phyloP scores from a whole-genome alignment of 163 green algal genomes.

The Chlamydomonas reinhardtii region DNA sequence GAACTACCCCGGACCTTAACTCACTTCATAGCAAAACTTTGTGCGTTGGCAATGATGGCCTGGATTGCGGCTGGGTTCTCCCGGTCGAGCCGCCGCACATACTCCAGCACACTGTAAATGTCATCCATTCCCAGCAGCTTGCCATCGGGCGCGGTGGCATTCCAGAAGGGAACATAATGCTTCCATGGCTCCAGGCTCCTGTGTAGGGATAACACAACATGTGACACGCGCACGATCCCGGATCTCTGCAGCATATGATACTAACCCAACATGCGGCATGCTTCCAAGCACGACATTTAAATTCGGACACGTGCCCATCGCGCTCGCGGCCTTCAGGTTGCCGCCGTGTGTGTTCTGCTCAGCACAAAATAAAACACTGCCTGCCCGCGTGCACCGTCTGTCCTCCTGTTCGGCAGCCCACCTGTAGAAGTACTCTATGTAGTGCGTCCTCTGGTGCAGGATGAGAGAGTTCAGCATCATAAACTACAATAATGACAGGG shows the following conservation, averaged over 20 bases:
- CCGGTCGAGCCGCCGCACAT: constrained; percentile 12
- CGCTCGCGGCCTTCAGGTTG: no score
- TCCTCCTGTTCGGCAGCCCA: background rate
- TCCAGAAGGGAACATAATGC: constrained; percentile 43
- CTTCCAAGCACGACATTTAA: no score
- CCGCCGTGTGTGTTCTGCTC: no score
- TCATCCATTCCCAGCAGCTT: constrained; percentile 34
- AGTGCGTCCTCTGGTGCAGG: constrained; percentile 1
- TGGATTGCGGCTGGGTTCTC: background rate
- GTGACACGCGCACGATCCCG: no score
- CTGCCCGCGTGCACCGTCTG: no score
- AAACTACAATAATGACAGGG: background rate
- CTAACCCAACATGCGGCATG: no score
- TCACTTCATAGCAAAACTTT: background rate
- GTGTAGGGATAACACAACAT: background rate
- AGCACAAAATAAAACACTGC: no score
- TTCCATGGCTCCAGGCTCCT: constrained; percentile 6
- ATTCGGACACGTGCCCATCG: no score
- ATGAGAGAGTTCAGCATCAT: constrained; percentile 32
- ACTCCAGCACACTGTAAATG: constrained; percentile 7
- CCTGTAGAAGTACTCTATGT: constrained; percentile 42
- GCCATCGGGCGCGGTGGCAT: background rate
- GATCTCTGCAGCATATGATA: no score
- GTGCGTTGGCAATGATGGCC: background rate
- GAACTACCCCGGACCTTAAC: no score